Percentiles rank a stretch among this genome's conserved stretches.
These are phyloP conservation scores for Aspergillus cejpii DNA, from an alignment of 2,329 filamentous ascomycete species.

Conservation along the genomic window DNA sequence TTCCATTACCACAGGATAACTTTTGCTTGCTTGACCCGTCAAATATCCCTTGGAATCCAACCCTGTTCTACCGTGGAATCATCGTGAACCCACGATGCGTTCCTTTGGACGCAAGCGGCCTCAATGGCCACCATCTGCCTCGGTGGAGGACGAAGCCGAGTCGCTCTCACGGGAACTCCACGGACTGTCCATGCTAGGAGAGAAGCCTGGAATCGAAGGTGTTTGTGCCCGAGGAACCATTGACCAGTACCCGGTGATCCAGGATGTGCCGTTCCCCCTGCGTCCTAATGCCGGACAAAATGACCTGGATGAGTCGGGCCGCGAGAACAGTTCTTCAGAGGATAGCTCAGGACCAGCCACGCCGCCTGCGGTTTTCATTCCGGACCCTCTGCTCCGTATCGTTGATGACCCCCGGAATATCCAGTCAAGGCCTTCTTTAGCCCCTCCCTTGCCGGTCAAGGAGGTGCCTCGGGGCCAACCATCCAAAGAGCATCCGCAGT, in stretches of 20 bases:
- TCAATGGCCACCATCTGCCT: slow-evolving; percentile 40
- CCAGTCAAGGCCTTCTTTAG: slow-evolving; percentile 3
- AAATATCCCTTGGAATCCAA: slow-evolving; percentile 1
- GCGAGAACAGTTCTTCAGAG: slow-evolving; percentile 23
- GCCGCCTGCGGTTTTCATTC: slow-evolving; percentile 16
- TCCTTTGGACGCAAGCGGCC: slow-evolving; percentile 25
- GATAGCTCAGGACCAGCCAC: slow-evolving; percentile 25
- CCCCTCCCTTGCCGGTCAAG: slow-evolving; percentile 1
- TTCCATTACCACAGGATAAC: slow-evolving; percentile 19
- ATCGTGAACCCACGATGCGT: slow-evolving; percentile 16
- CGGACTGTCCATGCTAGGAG: slow-evolving; percentile 26
- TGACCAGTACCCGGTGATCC: slow-evolving; percentile 42
- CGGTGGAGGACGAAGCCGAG: slow-evolving; percentile 41
- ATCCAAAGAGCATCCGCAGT: background rate
- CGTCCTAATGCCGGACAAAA: slow-evolving; percentile 10
- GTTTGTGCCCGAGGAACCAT: slow-evolving; percentile 34
- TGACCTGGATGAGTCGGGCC: slow-evolving; percentile 9
- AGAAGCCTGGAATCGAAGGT: slow-evolving; percentile 30
- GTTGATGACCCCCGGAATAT: slow-evolving; percentile 2
- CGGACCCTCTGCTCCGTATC: slow-evolving; percentile 14
- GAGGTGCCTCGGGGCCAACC: slow-evolving; percentile 1
- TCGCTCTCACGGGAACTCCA: slow-evolving; percentile 39
- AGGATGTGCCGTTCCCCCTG: slow-evolving; percentile 21
- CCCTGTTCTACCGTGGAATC: slow-evolving; percentile 6
- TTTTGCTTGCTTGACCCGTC: slow-evolving; percentile 7